Percentiles rank a stretch among this genome's conserved stretches.
phyloP scores from a whole-genome alignment of 305 asterid genomes.

The Fraxinus ornus region DNA sequence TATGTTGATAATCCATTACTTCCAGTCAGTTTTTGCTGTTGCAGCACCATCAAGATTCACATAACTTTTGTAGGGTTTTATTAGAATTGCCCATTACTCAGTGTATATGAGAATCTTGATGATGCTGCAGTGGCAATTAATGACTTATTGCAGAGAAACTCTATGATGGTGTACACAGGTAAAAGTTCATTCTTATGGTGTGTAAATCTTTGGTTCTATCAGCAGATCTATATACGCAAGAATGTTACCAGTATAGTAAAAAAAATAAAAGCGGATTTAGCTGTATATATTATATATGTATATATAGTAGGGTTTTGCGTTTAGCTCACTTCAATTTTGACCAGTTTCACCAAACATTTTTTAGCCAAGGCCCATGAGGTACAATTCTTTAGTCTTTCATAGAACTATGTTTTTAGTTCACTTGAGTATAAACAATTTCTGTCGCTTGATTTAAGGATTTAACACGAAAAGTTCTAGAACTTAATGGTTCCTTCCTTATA shows the following conservation, averaged over 20 bases:
- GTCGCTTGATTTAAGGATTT: no score
- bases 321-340: not conserved
- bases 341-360: not conserved
- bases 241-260: not conserved
- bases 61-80: not conserved
- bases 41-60: conserved; percentile 2
- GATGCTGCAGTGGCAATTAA: conserved; percentile 9
- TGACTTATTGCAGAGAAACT: not conserved
- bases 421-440: not conserved
- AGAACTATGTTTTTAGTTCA: not conserved
- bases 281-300: not conserved
- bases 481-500: not conserved
- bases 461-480: no score
- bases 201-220: not conserved
- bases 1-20: not conserved
- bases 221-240: not conserved
- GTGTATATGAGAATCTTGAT: not conserved
- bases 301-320: not conserved
- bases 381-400: not conserved
- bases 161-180: not conserved
- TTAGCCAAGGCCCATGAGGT: not conserved
- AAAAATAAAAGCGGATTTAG: not conserved
- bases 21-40: not conserved
- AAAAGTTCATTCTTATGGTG: not conserved
- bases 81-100: not conserved